Percentiles rank a stretch among this genome's conserved stretches.
These are phyloP conservation scores for Myxozyma melibiosi DNA, from an alignment of 805 yeast genomes.

Conservation along the genomic window DNA sequence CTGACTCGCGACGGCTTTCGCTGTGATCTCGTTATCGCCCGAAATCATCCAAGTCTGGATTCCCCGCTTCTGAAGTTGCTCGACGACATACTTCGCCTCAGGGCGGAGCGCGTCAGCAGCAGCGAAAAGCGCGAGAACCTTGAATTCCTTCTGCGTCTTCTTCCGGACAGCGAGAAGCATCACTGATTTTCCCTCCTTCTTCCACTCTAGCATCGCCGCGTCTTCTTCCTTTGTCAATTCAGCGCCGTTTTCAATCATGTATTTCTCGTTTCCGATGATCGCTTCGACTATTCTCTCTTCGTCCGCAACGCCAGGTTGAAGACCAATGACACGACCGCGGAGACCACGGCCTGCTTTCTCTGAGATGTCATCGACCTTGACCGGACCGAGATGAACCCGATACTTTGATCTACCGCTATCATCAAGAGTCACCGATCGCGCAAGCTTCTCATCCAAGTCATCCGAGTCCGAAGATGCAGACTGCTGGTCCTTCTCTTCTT, in stretches of 20 bases:
- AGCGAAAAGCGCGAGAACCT: conserved; percentile 52
- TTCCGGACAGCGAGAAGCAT: conserved; percentile 53
- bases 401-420: not conserved
- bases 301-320: conserved; percentile 2
- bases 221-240: conserved; percentile 44
- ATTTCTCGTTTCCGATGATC: conserved; percentile 60
- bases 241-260: conserved; percentile 54
- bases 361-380: conserved; percentile 50
- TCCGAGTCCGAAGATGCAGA: not conserved
- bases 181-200: conserved; percentile 63
- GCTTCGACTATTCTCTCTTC: conserved; percentile 29
- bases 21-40: conserved; percentile 71
- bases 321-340: conserved; percentile 48
- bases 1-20: conserved; percentile 64
- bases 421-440: not conserved
- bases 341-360: conserved; percentile 66
- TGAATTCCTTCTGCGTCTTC: conserved; percentile 41
- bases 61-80: conserved; percentile 45
- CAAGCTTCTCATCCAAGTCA: not conserved
- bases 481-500: not conserved
- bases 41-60: conserved; percentile 74
- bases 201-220: conserved; percentile 54
- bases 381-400: conserved; percentile 27
- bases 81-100: conserved; percentile 59
- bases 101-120: conserved; percentile 58